A percentile compares a stretch with the other conserved stretches of the same genome.
Conservation (phyloP, 139 green algal genomes). For the Micractinium sp. region DNA sequence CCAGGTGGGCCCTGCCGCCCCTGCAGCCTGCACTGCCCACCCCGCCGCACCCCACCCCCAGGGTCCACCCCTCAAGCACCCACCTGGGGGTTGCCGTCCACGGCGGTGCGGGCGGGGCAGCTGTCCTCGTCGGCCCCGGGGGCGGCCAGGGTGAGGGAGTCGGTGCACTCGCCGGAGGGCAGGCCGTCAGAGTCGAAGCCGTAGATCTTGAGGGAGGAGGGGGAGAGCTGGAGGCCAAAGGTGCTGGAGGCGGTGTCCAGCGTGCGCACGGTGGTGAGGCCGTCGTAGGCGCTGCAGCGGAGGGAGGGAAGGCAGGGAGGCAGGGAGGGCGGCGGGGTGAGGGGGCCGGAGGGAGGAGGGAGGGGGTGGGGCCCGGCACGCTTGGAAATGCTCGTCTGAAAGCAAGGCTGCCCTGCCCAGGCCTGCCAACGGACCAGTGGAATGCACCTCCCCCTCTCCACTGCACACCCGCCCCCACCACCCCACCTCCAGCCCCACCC, state of each 20-base stretch:
- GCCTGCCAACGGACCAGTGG: no score
- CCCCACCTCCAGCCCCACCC: no score
- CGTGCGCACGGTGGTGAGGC: not conserved
- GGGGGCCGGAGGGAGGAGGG: no score
- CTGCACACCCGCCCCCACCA: not conserved
- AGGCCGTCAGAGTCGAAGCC: not conserved
- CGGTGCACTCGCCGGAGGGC: not conserved
- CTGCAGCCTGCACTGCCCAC: not conserved
- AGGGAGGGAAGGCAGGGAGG: no score
- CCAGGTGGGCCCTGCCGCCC: no score
- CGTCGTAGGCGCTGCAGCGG: not conserved
- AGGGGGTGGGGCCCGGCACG: no score
- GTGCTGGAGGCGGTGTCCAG: not conserved
- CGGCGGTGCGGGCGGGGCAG: not conserved
- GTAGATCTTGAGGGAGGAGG: not conserved
- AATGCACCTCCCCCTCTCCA: no score
- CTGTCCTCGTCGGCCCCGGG: not conserved
- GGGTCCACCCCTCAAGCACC: not conserved
- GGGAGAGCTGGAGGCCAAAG: not conserved
- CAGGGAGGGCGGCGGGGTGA: no score
- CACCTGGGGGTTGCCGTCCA: not conserved
- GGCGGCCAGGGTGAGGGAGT: not conserved
- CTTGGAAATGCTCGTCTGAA: no score
- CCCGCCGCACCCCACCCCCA: no score
- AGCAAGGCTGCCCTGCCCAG: no score